Conservation (phyloP, 164 flowering plant genomes). For the Cinnamomum micranthum region DNA sequence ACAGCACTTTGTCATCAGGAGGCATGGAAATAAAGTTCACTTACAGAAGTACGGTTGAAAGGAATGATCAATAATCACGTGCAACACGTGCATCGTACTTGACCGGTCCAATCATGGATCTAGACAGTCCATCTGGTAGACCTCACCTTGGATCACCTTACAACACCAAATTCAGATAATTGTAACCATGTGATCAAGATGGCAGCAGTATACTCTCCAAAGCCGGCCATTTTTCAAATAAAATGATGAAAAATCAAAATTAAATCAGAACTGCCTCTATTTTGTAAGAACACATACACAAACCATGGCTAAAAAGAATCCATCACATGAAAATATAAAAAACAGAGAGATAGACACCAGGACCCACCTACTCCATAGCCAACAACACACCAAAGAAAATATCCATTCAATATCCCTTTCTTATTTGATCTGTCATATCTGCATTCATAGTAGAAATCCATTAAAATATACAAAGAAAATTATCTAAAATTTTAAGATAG, state of each 20-base stretch:
- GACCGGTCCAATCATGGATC: not conserved
- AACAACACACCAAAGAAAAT: constrained; percentile 68
- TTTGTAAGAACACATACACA: not conserved
- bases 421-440: constrained; percentile 79
- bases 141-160: not conserved
- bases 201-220: not conserved
- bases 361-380: constrained; percentile 87
- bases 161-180: not conserved
- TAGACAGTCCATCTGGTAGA: not conserved
- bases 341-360: constrained; percentile 1
- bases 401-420: constrained; percentile 57
- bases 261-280: not conserved
- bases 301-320: not conserved
- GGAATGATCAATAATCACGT: not conserved
- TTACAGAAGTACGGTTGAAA: too few relatives aligned
- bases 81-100: not conserved
- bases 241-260: too few relatives aligned
- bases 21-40: not conserved
- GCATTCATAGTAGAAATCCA: constrained; percentile 19
- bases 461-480: not conserved
- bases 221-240: not conserved
- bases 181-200: not conserved
- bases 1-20: not conserved
- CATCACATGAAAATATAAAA: not conserved
- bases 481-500: not conserved